Conservation (phyloP, 805 yeast species). For the Lachancea sp. region DNA sequence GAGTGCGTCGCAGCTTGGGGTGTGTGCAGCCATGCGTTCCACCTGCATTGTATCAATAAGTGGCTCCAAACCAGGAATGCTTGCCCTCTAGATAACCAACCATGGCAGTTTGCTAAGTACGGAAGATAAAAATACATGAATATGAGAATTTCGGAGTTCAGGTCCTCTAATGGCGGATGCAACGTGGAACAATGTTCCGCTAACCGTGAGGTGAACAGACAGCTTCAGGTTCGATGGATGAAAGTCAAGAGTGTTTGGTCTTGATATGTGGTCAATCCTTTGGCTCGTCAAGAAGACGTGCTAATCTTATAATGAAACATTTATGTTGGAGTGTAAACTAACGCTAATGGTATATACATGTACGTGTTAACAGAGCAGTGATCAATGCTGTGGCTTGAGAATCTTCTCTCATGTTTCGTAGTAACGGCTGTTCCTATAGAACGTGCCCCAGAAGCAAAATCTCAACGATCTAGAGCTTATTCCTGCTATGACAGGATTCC, state of each 20-base stretch:
- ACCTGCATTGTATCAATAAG: constrained; percentile 89
- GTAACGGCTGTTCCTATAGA: constrained; percentile 41
- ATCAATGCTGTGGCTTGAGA: background rate
- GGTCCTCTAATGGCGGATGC: too few relatives aligned
- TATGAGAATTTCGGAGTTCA: background rate
- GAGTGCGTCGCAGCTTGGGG: constrained; percentile 98
- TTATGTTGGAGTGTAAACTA: too few relatives aligned
- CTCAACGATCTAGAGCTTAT: constrained; percentile 41
- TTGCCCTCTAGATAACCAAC: constrained; percentile 92
- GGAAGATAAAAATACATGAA: constrained; percentile 45
- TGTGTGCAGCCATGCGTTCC: constrained; percentile 96
- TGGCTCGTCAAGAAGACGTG: too few relatives aligned
- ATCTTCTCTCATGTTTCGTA: constrained; percentile 15
- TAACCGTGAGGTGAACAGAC: background rate
- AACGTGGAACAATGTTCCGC: too few relatives aligned
- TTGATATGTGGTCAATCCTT: too few relatives aligned
- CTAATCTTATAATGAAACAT: too few relatives aligned
- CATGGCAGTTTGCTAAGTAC: constrained; percentile 74
- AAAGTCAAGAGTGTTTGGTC: background rate
- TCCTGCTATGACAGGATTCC: constrained; percentile 36
- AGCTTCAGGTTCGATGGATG: background rate
- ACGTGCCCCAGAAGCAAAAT: constrained; percentile 55
- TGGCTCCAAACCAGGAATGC: constrained; percentile 95
- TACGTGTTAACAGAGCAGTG: background rate
- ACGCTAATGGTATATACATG: background rate